phyloP scores from a whole-genome alignment of 2,329 filamentous ascomycete genomes.

The Fusarium chuoi region DNA sequence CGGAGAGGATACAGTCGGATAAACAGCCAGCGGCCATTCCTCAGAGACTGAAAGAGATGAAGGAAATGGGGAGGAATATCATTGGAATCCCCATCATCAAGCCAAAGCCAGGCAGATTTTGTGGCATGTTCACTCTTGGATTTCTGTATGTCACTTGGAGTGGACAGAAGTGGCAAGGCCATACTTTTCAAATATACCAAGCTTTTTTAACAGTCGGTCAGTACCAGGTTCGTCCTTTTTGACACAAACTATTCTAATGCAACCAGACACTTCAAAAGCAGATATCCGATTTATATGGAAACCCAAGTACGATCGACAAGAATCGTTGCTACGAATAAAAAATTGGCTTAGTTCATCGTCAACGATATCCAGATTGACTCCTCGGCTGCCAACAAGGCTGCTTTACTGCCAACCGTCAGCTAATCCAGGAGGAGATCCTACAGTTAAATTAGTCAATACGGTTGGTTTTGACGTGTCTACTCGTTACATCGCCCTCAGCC shows the following conservation, averaged over 20 bases:
- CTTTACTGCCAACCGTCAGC: conserved; percentile 9
- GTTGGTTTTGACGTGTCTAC: not conserved
- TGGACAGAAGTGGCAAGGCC: not conserved
- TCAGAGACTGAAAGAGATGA: not conserved
- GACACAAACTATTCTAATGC: not conserved
- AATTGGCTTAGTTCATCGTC: conserved; percentile 13
- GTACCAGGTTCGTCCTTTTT: not conserved
- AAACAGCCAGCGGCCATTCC: not conserved
- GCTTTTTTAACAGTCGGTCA: conserved; percentile 14
- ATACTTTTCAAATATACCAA: conserved; percentile 1
- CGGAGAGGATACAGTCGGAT: conserved; percentile 7
- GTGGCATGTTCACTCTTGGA: conserved; percentile 13
- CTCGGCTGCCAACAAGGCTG: conserved; percentile 24
- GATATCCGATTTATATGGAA: conserved; percentile 13
- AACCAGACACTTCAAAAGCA: not conserved
- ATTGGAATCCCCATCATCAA: conserved; percentile 15
- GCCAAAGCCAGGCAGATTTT: not conserved
- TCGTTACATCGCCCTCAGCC: conserved; percentile 29
- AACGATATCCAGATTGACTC: not conserved
- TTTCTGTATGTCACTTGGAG: not conserved
- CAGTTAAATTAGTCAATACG: conserved; percentile 11
- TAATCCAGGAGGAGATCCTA: not conserved
- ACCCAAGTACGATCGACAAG: conserved; percentile 13
- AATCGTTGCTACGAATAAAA: conserved; percentile 17
- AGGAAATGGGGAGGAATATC: not conserved